These are phyloP conservation scores for Xylariomycetidae sp. DNA, from an alignment of 2,329 filamentous ascomycete species.

Conservation along the genomic window DNA sequence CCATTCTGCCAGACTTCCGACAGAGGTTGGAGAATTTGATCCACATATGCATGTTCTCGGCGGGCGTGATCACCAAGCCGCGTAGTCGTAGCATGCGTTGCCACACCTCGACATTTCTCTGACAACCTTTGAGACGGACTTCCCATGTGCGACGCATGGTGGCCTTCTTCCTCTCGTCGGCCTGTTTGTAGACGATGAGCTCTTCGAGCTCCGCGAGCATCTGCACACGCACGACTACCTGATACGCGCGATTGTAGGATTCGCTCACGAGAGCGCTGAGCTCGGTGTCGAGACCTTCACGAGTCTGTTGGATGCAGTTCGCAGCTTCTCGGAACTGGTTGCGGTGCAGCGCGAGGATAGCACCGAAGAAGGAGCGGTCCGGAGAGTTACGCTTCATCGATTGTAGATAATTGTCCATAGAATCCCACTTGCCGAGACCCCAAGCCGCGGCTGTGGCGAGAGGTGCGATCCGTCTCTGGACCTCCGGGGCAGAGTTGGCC, in stretches of 20 bases:
- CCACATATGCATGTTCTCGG: slow-evolving; percentile 97
- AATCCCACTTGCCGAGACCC: slow-evolving; percentile 94
- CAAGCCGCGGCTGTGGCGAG: slow-evolving; percentile 93
- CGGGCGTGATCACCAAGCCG: slow-evolving; percentile 83
- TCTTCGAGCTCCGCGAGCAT: slow-evolving; percentile 99
- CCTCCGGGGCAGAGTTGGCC: slow-evolving; percentile 81
- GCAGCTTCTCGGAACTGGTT: slow-evolving; percentile 92
- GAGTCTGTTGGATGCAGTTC: slow-evolving; percentile 83
- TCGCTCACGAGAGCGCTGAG: slow-evolving; percentile 95
- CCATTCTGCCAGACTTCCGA: slow-evolving; percentile 90
- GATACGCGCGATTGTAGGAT: slow-evolving; percentile 95
- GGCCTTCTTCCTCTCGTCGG: slow-evolving; percentile 80
- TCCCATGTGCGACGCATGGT: slow-evolving; percentile 96
- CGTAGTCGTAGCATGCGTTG: slow-evolving; percentile 95
- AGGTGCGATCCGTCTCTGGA: slow-evolving; percentile 86
- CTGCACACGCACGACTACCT: slow-evolving; percentile 96
- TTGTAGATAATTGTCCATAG: slow-evolving; percentile 94
- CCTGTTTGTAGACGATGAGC: slow-evolving; percentile 96
- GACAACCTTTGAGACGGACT: slow-evolving; percentile 86
- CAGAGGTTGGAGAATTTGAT: slow-evolving; percentile 99
- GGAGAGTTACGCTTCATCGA: slow-evolving; percentile 94
- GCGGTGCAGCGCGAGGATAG: slow-evolving; percentile 88
- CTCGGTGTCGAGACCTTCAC: slow-evolving; percentile 92
- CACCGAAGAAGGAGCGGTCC: slow-evolving; percentile 95
- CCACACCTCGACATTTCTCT: slow-evolving; percentile 97